These are phyloP conservation scores for Corrigiola litoralis DNA, from an alignment of 179 eudicot genomes.

Conservation along the genomic window DNA sequence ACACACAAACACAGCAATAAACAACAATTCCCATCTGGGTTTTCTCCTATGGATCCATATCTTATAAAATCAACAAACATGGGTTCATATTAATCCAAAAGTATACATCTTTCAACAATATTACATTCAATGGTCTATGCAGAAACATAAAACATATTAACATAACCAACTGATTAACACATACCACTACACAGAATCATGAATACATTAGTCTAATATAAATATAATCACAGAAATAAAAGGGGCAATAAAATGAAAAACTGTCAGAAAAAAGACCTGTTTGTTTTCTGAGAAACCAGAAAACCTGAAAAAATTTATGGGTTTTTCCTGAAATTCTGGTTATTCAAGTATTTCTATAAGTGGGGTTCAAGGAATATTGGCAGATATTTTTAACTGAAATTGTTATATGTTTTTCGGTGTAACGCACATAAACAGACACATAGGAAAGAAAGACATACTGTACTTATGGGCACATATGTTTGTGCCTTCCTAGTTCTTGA, in stretches of 20 bases:
- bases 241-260: background rate
- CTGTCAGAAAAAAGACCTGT: background rate
- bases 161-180: background rate
- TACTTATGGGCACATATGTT: too few relatives aligned
- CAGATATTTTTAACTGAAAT: too few relatives aligned
- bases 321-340: too few relatives aligned
- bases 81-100: background rate
- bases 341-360: too few relatives aligned
- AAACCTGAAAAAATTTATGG: too few relatives aligned
- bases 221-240: background rate
- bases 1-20: background rate
- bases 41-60: background rate
- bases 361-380: too few relatives aligned
- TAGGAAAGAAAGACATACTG: too few relatives aligned
- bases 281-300: too few relatives aligned
- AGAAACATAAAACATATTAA: background rate
- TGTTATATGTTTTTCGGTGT: too few relatives aligned
- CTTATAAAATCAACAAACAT: background rate
- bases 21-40: conserved; percentile 3
- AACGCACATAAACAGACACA: too few relatives aligned
- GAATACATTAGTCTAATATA: background rate
- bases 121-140: background rate
- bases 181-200: background rate
- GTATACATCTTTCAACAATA: too few relatives aligned
- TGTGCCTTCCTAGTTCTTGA: too few relatives aligned